A percentile compares a stretch with the other conserved stretches of the same genome.
Conservation (phyloP, 768 basidiomycete species). For the Coprinopsis strossmayeri region DNA sequence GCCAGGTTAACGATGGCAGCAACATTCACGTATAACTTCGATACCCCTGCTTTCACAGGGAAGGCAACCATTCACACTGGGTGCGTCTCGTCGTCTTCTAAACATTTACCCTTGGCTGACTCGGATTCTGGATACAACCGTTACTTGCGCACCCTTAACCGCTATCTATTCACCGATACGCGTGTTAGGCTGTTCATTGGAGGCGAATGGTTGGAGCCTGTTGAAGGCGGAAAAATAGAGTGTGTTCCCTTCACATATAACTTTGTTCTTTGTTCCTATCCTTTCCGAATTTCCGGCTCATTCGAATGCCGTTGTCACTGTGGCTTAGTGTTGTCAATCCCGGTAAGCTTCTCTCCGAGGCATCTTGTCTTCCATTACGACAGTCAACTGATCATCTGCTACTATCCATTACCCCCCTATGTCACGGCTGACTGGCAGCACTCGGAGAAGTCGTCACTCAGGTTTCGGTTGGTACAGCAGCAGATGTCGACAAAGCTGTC, state of each 20-base stretch:
- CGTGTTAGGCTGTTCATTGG: neutral
- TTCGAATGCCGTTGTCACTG: neutral
- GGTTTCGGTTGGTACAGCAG: constrained; percentile 51
- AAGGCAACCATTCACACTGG: too few relatives aligned
- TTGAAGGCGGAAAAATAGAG: constrained; percentile 59
- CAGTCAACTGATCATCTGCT: neutral
- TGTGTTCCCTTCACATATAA: constrained; percentile 29
- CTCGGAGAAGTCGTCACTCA: constrained; percentile 57
- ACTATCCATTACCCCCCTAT: neutral
- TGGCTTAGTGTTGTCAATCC: constrained; percentile 53
- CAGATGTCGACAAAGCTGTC: constrained; percentile 78
- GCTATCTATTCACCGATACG: too few relatives aligned
- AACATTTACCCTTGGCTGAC: too few relatives aligned
- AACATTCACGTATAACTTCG: too few relatives aligned
- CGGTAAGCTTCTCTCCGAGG: constrained; percentile 19
- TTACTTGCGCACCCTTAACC: neutral
- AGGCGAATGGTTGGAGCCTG: constrained; percentile 33
- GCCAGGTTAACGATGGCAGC: too few relatives aligned
- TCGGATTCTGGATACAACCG: neutral
- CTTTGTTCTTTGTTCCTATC: too few relatives aligned
- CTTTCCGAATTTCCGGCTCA: constrained; percentile 1
- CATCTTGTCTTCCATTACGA: constrained; percentile 2
- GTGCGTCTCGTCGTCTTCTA: too few relatives aligned
- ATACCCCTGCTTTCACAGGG: too few relatives aligned
- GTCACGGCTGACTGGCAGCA: constrained; percentile 26